A percentile compares a stretch with the other conserved stretches of the same genome.
These are phyloP conservation scores for Ophiocordyceps camponoti-floridani DNA, from an alignment of 2,329 filamentous ascomycete genomes.

Conservation along the genomic window DNA sequence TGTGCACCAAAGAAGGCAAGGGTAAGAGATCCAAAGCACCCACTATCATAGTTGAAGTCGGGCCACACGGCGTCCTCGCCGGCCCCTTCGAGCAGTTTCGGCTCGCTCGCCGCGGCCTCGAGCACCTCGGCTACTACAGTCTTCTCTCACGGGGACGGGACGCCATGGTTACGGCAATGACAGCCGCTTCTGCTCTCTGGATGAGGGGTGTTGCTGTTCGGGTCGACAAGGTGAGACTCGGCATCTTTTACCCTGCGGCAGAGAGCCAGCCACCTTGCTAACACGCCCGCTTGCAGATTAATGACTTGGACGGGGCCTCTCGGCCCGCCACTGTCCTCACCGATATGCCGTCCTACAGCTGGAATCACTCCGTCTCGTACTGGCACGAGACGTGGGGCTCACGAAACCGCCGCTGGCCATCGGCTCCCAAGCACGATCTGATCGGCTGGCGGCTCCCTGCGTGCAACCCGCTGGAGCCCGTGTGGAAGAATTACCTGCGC, in stretches of 20 bases:
- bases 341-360: slow-evolving; percentile 1
- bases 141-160: not conserved
- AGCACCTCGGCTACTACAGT: not conserved
- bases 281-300: not conserved
- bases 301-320: not conserved
- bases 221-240: not conserved
- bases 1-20: not conserved
- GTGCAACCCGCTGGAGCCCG: slow-evolving; percentile 1
- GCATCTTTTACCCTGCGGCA: not conserved
- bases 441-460: not conserved
- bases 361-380: slow-evolving; percentile 1
- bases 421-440: not conserved
- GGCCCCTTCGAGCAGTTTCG: not conserved
- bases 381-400: slow-evolving; percentile 1
- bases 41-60: not conserved
- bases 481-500: slow-evolving; percentile 1
- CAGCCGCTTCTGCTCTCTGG: not conserved
- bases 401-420: not conserved
- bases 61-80: not conserved
- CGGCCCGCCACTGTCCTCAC: not conserved
- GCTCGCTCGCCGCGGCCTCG: not conserved
- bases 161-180: not conserved
- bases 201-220: not conserved
- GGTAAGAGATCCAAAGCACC: not conserved
- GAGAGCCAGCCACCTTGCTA: not conserved